A percentile compares a stretch with the other conserved stretches of the same genome.
Evolutionary conservation across 805 yeast species (phyloP).

Genomic region (Ogataea thermomethanolica): DNA sequence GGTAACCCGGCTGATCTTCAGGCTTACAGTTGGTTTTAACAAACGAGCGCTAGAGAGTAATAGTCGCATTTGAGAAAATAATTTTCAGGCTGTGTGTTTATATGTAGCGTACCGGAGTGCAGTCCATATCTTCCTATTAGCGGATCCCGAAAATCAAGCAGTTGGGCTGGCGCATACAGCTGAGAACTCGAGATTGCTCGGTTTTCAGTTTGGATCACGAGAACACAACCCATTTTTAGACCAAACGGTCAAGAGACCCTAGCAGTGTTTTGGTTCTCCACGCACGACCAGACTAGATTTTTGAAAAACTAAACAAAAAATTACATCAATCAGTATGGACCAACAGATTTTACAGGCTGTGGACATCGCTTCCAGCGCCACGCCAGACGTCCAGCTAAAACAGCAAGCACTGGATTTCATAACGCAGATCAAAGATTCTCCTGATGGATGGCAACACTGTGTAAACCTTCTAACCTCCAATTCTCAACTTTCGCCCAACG

Average conservation of each 20-base stretch:
- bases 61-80: neutral
- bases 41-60: constrained; percentile 3
- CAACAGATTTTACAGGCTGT: constrained; percentile 85
- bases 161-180: too few relatives aligned
- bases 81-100: constrained; percentile 1
- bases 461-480: constrained; percentile 41
- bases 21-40: constrained; percentile 1
- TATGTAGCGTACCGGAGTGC: neutral
- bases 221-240: neutral
- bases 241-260: neutral
- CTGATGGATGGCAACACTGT: constrained; percentile 55
- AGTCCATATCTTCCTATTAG: too few relatives aligned
- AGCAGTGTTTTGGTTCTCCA: neutral
- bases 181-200: too few relatives aligned
- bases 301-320: constrained; percentile 12
- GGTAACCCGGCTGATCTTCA: neutral
- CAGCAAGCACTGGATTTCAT: constrained; percentile 57
- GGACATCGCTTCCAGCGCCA: constrained; percentile 70
- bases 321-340: constrained; percentile 26
- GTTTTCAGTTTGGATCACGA: neutral
- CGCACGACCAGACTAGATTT: constrained; percentile 8
- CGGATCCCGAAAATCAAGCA: neutral
- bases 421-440: constrained; percentile 49
- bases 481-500: constrained; percentile 43
- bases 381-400: constrained; percentile 57